phyloP scores from a whole-genome alignment of 495 filamentous ascomycete genomes.

The Daldinia grandis region DNA sequence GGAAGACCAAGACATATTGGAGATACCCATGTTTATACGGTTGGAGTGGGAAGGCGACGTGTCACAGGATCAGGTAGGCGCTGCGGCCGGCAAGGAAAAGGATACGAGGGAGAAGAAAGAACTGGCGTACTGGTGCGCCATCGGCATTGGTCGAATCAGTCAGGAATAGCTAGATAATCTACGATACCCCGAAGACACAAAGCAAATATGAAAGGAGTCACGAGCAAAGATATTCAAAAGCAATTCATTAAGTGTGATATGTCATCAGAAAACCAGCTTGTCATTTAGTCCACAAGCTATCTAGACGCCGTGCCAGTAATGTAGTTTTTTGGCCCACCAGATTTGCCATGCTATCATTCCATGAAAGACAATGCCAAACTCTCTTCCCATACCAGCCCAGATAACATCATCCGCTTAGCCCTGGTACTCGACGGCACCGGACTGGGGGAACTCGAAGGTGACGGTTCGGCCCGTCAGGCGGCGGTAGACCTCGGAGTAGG shows the following conservation, averaged over 20 bases:
- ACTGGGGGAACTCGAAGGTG: slow-evolving; percentile 96
- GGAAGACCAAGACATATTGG: slow-evolving; percentile 88
- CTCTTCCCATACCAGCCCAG: slow-evolving; percentile 35
- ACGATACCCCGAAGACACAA: slow-evolving; percentile 44
- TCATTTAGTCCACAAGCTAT: slow-evolving; percentile 38
- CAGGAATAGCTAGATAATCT: slow-evolving; percentile 46
- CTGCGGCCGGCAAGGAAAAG: slow-evolving; percentile 50
- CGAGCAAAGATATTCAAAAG: slow-evolving; percentile 1
- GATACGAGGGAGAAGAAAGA: slow-evolving; percentile 68
- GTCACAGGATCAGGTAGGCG: slow-evolving; percentile 68
- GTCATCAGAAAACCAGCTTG: slow-evolving; percentile 36
- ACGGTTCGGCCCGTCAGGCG: slow-evolving; percentile 93
- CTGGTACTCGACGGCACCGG: slow-evolving; percentile 80
- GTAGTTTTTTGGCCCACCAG: slow-evolving; percentile 37
- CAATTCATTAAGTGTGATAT: slow-evolving; percentile 22
- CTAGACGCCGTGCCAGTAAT: slow-evolving; percentile 41
- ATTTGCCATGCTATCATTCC: slow-evolving; percentile 36
- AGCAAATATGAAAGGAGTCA: slow-evolving; percentile 1
- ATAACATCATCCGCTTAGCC: slow-evolving; percentile 13
- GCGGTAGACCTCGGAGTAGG: slow-evolving; percentile 98
- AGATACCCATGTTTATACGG: slow-evolving; percentile 92
- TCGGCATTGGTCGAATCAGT: slow-evolving; percentile 83
- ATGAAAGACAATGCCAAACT: slow-evolving; percentile 23
- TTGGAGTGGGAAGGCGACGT: slow-evolving; percentile 90
- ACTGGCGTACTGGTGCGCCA: slow-evolving; percentile 92